Evolutionary conservation across 495 filamentous ascomycete species (phyloP).

Genomic region (Penicillium egyptiacum): DNA sequence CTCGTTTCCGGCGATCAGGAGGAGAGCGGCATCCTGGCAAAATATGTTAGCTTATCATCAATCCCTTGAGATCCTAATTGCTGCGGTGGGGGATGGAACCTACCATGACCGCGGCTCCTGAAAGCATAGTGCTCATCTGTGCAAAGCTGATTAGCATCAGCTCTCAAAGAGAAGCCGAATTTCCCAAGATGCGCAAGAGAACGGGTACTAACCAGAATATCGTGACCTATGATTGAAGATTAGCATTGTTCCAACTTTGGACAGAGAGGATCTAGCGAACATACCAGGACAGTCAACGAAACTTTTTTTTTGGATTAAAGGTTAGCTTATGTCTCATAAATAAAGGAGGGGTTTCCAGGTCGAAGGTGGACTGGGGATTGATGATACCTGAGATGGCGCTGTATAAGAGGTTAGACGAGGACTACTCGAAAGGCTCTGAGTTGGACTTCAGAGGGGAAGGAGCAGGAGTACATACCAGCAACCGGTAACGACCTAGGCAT

Average conservation of each 20-base stretch:
- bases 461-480: constrained; percentile 71
- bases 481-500: constrained; percentile 77
- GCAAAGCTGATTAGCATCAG: constrained; percentile 9
- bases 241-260: constrained; percentile 3
- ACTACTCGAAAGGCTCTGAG: neutral
- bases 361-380: neutral
- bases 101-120: constrained; percentile 93
- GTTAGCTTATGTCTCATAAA: neutral
- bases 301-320: neutral
- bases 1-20: constrained; percentile 98
- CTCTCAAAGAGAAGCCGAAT: neutral
- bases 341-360: neutral
- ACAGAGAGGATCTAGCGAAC: neutral
- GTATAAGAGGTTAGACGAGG: constrained; percentile 7
- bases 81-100: neutral
- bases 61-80: neutral
- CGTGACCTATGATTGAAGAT: constrained; percentile 59
- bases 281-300: constrained; percentile 92
- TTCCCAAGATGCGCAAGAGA: neutral
- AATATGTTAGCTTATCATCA: neutral
- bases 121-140: constrained; percentile 97
- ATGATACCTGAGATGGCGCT: constrained; percentile 39
- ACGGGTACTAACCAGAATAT: constrained; percentile 67
- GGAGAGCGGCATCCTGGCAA: constrained; percentile 75
- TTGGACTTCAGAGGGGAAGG: constrained; percentile 45